Evolutionary conservation across 2,329 filamentous ascomycete genomes (phyloP).

Genomic region (Trichophyton schoenleinii): DNA sequence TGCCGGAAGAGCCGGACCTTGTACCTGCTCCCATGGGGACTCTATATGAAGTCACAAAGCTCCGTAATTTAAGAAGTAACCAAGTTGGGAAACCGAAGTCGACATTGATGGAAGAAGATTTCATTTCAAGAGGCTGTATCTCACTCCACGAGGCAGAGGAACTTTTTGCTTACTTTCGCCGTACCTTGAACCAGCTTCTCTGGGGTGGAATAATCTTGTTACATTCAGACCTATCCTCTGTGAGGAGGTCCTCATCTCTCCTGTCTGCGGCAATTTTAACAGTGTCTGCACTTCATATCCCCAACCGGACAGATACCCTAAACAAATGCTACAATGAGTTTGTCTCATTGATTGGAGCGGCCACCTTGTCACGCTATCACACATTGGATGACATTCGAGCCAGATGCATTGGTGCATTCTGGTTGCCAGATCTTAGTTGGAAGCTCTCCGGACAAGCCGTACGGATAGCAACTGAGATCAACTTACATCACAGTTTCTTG

Average conservation of each 20-base stretch:
- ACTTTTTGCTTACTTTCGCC: constrained; percentile 40
- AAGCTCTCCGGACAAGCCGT: constrained; percentile 49
- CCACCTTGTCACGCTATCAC: constrained; percentile 47
- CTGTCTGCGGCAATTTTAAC: constrained; percentile 45
- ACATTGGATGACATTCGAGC: constrained; percentile 47
- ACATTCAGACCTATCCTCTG: constrained; percentile 38
- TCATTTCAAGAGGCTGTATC: constrained; percentile 39
- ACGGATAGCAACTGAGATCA: constrained; percentile 46
- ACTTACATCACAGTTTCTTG: constrained; percentile 43
- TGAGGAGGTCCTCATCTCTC: constrained; percentile 44
- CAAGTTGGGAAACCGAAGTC: constrained; percentile 26
- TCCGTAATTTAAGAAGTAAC: constrained; percentile 32
- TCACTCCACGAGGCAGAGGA: constrained; percentile 39
- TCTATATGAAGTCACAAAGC: constrained; percentile 43
- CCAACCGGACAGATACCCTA: constrained; percentile 41
- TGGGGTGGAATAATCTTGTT: constrained; percentile 42
- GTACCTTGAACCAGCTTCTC: constrained; percentile 40
- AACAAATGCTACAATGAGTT: constrained; percentile 46
- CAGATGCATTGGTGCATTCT: constrained; percentile 49
- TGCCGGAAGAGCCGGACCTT: constrained; percentile 30
- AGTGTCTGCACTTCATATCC: constrained; percentile 47
- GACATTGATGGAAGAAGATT: constrained; percentile 35
- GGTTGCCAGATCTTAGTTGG: constrained; percentile 52
- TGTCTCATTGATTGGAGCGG: constrained; percentile 42
- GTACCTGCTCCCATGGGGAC: constrained; percentile 43